A percentile compares a stretch with the other conserved stretches of the same genome.
Evolutionary conservation across 352 stramenopile species (phyloP).

Genomic region (Salisapilia sapeloensis): DNA sequence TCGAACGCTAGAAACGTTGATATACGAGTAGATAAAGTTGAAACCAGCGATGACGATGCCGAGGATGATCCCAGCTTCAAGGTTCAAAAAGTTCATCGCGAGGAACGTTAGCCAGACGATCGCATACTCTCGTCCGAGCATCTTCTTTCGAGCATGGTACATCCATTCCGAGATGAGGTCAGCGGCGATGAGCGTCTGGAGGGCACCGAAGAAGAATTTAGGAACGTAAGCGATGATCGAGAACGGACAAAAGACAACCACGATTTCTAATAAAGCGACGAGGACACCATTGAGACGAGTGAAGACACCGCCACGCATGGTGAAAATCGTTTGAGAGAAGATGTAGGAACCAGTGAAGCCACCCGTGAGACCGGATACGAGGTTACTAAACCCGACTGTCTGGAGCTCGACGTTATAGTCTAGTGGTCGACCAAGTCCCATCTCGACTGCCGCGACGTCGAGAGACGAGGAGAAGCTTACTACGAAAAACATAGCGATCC

Average conservation of each 20-base stretch:
- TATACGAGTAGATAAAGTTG: slow-evolving; percentile 81
- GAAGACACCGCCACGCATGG: slow-evolving; percentile 58
- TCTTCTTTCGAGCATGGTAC: slow-evolving; percentile 73
- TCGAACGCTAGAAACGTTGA: slow-evolving; percentile 44
- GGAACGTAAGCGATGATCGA: slow-evolving; percentile 92
- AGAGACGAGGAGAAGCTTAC: slow-evolving; percentile 96
- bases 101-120: slow-evolving; percentile 90
- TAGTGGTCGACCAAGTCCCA: slow-evolving; percentile 86
- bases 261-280: slow-evolving; percentile 61
- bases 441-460: slow-evolving; percentile 95
- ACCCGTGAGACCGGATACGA: slow-evolving; percentile 89
- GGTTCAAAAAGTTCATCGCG: slow-evolving; percentile 85
- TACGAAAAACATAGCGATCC: slow-evolving; percentile 96
- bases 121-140: slow-evolving; percentile 82
- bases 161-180: slow-evolving; percentile 97
- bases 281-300: slow-evolving; percentile 52
- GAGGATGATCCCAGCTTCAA: slow-evolving; percentile 90
- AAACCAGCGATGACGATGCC: slow-evolving; percentile 83
- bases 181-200: slow-evolving; percentile 93
- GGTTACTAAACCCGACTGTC: slow-evolving; percentile 93
- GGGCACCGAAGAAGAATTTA: slow-evolving; percentile 94
- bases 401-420: slow-evolving; percentile 93
- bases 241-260: slow-evolving; percentile 78
- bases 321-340: slow-evolving; percentile 94
- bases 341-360: slow-evolving; percentile 99